phyloP scores from a whole-genome alignment of 2,329 filamentous ascomycete species.

The Septoria petroselini region DNA sequence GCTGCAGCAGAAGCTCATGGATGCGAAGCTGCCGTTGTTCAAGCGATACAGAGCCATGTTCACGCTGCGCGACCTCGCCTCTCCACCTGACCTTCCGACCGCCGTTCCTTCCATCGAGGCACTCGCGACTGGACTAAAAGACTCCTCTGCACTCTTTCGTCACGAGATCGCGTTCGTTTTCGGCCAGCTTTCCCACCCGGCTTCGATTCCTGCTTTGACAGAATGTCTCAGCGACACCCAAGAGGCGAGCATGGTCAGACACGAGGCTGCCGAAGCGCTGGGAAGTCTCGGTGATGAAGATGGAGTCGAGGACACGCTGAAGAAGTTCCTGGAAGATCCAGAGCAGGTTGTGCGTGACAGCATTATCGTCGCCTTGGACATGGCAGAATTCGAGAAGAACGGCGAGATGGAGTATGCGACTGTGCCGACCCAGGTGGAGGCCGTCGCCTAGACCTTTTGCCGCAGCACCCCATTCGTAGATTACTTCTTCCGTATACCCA shows the following conservation, averaged over 20 bases:
- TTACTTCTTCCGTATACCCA: constrained; percentile 6
- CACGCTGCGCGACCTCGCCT: constrained; percentile 87
- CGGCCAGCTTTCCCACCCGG: constrained; percentile 90
- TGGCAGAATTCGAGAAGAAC: constrained; percentile 94
- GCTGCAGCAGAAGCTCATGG: constrained; percentile 73
- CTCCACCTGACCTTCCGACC: constrained; percentile 84
- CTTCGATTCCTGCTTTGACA: constrained; percentile 88
- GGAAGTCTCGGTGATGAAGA: constrained; percentile 91
- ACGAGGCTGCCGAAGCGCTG: constrained; percentile 94
- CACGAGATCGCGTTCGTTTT: constrained; percentile 99
- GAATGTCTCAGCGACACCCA: constrained; percentile 71
- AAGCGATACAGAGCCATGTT: constrained; percentile 97
- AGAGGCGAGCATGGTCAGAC: constrained; percentile 93
- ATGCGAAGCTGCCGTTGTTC: constrained; percentile 78
- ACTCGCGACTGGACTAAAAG: constrained; percentile 78
- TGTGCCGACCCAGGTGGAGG: constrained; percentile 55
- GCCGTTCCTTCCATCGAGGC: constrained; percentile 83
- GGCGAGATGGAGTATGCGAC: constrained; percentile 88
- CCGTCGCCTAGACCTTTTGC: constrained; percentile 21
- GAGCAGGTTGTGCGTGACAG: constrained; percentile 94
- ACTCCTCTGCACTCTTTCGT: constrained; percentile 87
- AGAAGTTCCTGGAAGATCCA: constrained; percentile 79
- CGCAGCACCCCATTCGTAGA: background rate
- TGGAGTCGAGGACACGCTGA: constrained; percentile 83
- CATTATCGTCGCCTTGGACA: constrained; percentile 90